Base-by-base conservation (phyloP, 2,329 filamentous ascomycete species). In the Lasiodiplodia sp. region DNA sequence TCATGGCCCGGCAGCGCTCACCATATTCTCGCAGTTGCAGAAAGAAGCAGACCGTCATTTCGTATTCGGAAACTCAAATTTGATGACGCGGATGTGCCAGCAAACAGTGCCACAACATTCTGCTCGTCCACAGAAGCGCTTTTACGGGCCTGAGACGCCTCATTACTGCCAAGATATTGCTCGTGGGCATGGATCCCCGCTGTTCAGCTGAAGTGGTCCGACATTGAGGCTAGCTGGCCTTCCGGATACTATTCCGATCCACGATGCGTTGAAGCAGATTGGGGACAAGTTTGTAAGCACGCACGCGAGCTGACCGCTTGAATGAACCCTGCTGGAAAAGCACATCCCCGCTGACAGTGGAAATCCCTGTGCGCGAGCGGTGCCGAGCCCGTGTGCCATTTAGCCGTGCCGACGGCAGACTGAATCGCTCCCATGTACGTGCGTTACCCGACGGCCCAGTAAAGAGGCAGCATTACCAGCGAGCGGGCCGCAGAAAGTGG, bases 401-500 rank as follows among this genome's bases (percentile, higher is more conserved):
- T 49, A 58, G 56, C 56, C 58, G 40, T 31, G 58, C 21, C 40
- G 58, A 28, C 11, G 21, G 56, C 37, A 38, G 31, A 44, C 44
- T 40, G 56, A 60, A 25, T 60, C 37, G 56, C 21, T 28, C 12
- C 37, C 18, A 56, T 28, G 28, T n/a, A 25, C 53, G 16, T 44
- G 18, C 40, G 40, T 34, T 18, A n/a, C 40, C 16, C 25, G 14
- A n/a, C 28, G 5, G 16, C 14, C 25, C 40, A 44, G 40, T 44
- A 44, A 44, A 44, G 16, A 44, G 28, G 56, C 34, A 44, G 18
- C 21, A 34, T 21, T 11, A 44, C 4, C 28, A 11, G 56, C 11
- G 37, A 44, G 37, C 56, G 34, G 37, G 56, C 34, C 56, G 37
- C n/a, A 23, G 37, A 44, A 44, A 37, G 56, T 58, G 56, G 56